phyloP scores from a whole-genome alignment of 257 asterid species.

The Penstemon eatonii region DNA sequence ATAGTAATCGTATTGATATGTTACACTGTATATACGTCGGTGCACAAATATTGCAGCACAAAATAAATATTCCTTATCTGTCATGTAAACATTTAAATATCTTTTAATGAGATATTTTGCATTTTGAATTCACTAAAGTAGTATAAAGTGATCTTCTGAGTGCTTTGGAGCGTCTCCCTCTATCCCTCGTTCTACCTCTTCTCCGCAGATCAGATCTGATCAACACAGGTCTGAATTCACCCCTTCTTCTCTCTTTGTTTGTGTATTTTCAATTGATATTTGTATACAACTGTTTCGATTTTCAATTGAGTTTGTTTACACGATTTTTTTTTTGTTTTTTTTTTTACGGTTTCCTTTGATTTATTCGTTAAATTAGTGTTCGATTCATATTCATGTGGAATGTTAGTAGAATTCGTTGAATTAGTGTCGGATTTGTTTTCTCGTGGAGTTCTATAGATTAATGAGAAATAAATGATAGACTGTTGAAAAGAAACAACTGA shows the following conservation, averaged over 20 bases:
- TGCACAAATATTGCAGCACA: too few relatives aligned
- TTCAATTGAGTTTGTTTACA: not conserved
- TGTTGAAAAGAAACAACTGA: too few relatives aligned
- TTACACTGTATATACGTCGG: too few relatives aligned
- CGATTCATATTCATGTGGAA: not conserved
- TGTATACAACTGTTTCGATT: not conserved
- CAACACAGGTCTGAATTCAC: slow-evolving; percentile 17
- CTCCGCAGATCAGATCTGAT: slow-evolving; percentile 33
- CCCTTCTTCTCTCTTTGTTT: not conserved
- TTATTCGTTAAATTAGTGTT: not conserved
- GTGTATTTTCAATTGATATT: not conserved
- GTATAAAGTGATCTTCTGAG: too few relatives aligned
- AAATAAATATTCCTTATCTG: too few relatives aligned
- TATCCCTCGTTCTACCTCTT: slow-evolving; percentile 22
- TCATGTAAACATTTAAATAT: too few relatives aligned
- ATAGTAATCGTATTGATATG: too few relatives aligned
- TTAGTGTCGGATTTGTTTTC: not conserved
- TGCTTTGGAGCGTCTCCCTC: not conserved
- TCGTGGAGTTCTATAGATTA: not conserved
- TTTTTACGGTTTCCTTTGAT: not conserved
- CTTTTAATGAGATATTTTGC: too few relatives aligned
- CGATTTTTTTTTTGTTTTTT: not conserved
- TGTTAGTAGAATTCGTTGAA: not conserved
- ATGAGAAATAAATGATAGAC: too few relatives aligned
- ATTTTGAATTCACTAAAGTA: too few relatives aligned